Evolutionary conservation across 306 rosid genomes (phyloP), one percentile per base, ranked within the genome.

Genomic region (Psophocarpus tetragonolobus): DNA sequence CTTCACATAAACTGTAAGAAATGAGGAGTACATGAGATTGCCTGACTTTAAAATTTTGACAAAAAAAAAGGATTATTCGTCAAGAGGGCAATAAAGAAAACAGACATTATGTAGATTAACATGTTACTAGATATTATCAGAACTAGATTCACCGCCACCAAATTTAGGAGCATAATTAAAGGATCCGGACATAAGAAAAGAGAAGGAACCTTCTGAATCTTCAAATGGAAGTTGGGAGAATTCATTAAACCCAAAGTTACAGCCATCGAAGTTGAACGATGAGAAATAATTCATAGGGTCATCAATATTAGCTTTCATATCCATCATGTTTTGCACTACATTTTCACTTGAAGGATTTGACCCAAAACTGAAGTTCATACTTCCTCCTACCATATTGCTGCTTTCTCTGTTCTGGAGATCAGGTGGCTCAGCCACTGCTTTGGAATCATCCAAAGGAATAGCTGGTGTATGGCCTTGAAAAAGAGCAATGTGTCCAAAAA

Each of bases 401-500:
- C 64, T 80, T 73, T 88, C 98, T 32, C 51, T 88, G 80, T 75
- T 80, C 45, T 81, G 87, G 33, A 68, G 83, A 58, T 88, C 97
- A 4, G 68, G 76, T 9, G 80, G 74, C 65, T 70, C 82, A 0
- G 45, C 71, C 5, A 24, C 81, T 82, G 69, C 88, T 84, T 86
- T 95, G 1, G 84, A 32, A 23, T 95, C 97, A 3, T 96, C 99
- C 8, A 80, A 65, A 20, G 98, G 92, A 75, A 96, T 93, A 2
- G 98, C 99, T 3, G 99, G 99, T 47, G 98, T 96, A 84, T 96
- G 99, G 41, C 99, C 98, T 84, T 96, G 98, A 83, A 96, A 96
- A 12, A 96, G 93, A 18, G 99, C 90, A 81, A 96, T 93, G 84
- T 96, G 99, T 47, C 99, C 99, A 44, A 96, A 96, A 65, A 96